Evolutionary conservation across 139 green algal genomes (phyloP).

Genomic region (Gonium pectorale): DNA sequence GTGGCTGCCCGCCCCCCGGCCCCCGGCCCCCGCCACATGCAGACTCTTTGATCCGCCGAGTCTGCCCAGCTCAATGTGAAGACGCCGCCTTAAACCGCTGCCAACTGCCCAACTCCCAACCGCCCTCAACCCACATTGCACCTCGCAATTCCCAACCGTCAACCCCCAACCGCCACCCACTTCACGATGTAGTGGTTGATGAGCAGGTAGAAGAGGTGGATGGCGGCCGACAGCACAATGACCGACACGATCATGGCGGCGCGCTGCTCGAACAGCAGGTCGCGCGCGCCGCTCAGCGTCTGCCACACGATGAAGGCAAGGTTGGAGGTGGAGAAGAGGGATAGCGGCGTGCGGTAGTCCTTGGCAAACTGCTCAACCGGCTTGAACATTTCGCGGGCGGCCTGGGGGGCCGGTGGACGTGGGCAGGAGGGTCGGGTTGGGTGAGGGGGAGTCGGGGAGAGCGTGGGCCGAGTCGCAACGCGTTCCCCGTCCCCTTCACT

Average conservation of each 20-base stretch:
- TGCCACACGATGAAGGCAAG: conserved; percentile 87
- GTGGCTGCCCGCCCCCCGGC: no score
- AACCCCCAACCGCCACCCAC: conserved; percentile 8
- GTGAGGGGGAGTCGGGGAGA: no score
- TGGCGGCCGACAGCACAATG: conserved; percentile 58
- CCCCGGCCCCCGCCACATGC: not conserved
- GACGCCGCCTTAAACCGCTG: not conserved
- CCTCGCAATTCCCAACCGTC: no score
- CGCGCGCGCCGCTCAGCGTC: conserved; percentile 64
- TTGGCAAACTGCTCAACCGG: conserved; percentile 56
- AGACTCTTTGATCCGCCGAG: conserved; percentile 27
- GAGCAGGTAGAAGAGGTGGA: conserved; percentile 75
- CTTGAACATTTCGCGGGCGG: conserved; percentile 28
- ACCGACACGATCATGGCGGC: conserved; percentile 69
- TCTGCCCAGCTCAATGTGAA: not conserved
- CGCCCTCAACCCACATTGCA: no score
- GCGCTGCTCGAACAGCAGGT: conserved; percentile 60
- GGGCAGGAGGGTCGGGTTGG: not conserved
- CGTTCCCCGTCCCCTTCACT: not conserved
- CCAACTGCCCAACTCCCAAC: no score
- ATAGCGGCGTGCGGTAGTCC: conserved; percentile 59
- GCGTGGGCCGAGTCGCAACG: no score
- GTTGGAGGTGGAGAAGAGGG: conserved; percentile 66
- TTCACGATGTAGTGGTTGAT: conserved; percentile 49
- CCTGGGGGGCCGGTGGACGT: not conserved